Conservation (phyloP, 2,329 filamentous ascomycete species). For the Colletotrichum echinochloae region DNA sequence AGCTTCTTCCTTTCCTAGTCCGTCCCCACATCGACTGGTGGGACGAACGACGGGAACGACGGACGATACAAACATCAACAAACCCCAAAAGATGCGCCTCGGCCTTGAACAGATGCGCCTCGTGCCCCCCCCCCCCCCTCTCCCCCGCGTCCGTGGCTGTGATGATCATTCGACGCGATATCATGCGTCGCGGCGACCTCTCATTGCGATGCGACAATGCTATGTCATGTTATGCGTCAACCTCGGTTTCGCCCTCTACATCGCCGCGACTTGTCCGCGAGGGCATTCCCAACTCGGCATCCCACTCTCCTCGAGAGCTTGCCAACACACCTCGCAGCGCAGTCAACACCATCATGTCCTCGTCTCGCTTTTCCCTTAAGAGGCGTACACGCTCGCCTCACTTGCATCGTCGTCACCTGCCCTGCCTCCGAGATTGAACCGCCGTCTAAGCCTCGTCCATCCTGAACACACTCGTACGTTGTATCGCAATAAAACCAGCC, state of each 20-base stretch:
- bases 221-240: slow-evolving; percentile 1
- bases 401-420: slow-evolving; percentile 8
- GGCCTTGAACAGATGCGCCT: background rate
- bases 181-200: slow-evolving; percentile 37
- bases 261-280: slow-evolving; percentile 35
- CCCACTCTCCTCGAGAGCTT: background rate
- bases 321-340: slow-evolving; percentile 33
- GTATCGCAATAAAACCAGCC: slow-evolving; percentile 8
- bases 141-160: background rate
- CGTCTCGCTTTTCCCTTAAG: background rate
- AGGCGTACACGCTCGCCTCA: slow-evolving; percentile 22
- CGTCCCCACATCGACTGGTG: background rate
- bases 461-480: background rate
- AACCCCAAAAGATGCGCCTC: background rate
- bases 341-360: background rate
- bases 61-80: slow-evolving; percentile 35
- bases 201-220: slow-evolving; percentile 32
- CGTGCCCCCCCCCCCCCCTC: background rate
- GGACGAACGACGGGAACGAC: slow-evolving; percentile 26
- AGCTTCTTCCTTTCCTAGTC: slow-evolving; percentile 14
- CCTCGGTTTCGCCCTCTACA: background rate
- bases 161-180: slow-evolving; percentile 33
- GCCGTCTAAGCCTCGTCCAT: background rate
- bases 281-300: slow-evolving; percentile 40
- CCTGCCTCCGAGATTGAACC: background rate